phyloP scores from a whole-genome alignment of 441 rosid genomes.

The Rhodomyrtus psidioides region DNA sequence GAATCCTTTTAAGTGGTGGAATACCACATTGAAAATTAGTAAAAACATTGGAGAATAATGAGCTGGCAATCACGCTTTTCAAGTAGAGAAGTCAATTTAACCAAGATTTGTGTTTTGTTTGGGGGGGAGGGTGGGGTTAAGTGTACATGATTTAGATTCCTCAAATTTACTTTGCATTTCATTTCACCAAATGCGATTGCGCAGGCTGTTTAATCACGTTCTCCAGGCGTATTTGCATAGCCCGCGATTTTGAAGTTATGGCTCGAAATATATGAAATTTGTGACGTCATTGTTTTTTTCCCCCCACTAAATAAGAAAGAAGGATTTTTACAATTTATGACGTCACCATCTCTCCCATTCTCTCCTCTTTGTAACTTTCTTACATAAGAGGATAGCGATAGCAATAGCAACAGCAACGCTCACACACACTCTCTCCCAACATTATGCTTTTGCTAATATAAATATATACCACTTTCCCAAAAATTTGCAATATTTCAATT shows the following conservation, averaged over 20 bases:
- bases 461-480: background rate
- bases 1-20: background rate
- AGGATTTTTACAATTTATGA: slow-evolving; percentile 3
- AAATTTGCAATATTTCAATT: no score
- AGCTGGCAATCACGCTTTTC: background rate
- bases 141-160: background rate
- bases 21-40: background rate
- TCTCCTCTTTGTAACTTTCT: slow-evolving; percentile 15
- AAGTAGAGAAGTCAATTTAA: background rate
- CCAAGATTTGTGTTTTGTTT: background rate
- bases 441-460: background rate
- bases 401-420: slow-evolving; percentile 32
- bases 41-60: background rate
- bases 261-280: background rate
- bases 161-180: background rate
- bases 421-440: background rate
- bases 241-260: fast-evolving
- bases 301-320: background rate
- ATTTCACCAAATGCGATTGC: background rate
- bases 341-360: slow-evolving; percentile 27
- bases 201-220: background rate
- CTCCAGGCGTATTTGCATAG: background rate
- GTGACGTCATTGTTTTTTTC: background rate
- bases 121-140: background rate
- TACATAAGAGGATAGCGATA: slow-evolving; percentile 19